Evolutionary conservation across 768 basidiomycete species (phyloP).

Genomic region (Gautieria morchelliformis): DNA sequence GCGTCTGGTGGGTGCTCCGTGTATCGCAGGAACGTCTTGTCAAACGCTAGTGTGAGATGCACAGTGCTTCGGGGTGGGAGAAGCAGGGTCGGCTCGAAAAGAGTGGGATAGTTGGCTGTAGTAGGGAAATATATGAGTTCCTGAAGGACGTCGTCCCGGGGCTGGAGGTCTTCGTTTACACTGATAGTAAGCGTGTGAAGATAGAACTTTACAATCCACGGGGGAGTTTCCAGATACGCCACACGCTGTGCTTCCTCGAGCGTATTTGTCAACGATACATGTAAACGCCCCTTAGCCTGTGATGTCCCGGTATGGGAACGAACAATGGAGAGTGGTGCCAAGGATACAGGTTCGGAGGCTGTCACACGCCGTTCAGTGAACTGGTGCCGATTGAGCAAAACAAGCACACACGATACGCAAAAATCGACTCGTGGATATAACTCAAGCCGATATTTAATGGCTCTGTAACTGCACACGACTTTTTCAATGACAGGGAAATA

Average conservation of each 20-base stretch:
- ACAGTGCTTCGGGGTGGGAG: slow-evolving; percentile 64
- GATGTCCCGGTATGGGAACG: slow-evolving; percentile 66
- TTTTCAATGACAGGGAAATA: slow-evolving; percentile 8
- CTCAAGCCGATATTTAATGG: slow-evolving; percentile 49
- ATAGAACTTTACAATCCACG: slow-evolving; percentile 86
- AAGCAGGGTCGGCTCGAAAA: slow-evolving; percentile 58
- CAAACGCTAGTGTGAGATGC: slow-evolving; percentile 60
- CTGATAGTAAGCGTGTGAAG: slow-evolving; percentile 62
- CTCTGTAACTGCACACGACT: slow-evolving; percentile 23
- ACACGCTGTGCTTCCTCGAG: slow-evolving; percentile 33
- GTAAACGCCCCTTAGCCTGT: slow-evolving; percentile 69
- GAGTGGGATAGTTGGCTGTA: slow-evolving; percentile 64
- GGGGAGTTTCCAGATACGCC: slow-evolving; percentile 84
- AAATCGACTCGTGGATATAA: slow-evolving; percentile 41
- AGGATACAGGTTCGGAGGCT: slow-evolving; percentile 19
- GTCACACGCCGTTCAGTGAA: background rate
- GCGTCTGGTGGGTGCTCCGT: slow-evolving; percentile 96
- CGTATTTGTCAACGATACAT: slow-evolving; percentile 57
- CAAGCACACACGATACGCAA: slow-evolving; percentile 47
- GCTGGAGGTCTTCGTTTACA: slow-evolving; percentile 34
- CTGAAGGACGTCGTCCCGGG: slow-evolving; percentile 51
- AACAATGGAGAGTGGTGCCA: slow-evolving; percentile 48
- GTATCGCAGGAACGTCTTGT: slow-evolving; percentile 82
- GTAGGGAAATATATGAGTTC: slow-evolving; percentile 60
- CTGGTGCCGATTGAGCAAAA: background rate